Conservation (phyloP, 1,139 yeast species). For the Taphrina pruni region DNA sequence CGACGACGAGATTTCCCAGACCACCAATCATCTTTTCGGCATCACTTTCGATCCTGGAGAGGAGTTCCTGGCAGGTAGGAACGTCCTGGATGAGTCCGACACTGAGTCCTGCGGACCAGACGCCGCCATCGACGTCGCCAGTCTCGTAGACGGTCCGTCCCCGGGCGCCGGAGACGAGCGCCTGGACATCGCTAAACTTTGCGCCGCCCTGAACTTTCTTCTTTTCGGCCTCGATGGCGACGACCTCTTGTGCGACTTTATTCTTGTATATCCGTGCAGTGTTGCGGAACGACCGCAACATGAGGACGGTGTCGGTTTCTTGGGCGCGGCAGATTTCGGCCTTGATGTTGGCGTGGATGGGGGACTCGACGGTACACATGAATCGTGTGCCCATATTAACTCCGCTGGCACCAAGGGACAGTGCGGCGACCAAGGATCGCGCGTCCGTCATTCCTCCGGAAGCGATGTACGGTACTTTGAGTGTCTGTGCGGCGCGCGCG, state of each 20-base stretch:
- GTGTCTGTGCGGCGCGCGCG: constrained; percentile 49
- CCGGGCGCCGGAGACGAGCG: constrained; percentile 50
- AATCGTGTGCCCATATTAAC: constrained; percentile 54
- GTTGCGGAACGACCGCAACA: constrained; percentile 51
- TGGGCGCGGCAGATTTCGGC: constrained; percentile 50
- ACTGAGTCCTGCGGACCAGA: constrained; percentile 52
- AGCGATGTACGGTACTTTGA: constrained; percentile 52
- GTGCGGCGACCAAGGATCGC: constrained; percentile 52
- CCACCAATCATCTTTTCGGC: constrained; percentile 41
- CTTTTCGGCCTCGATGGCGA: constrained; percentile 48
- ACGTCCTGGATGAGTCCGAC: constrained; percentile 47
- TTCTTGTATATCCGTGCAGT: constrained; percentile 52
- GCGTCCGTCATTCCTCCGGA: constrained; percentile 54
- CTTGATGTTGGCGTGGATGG: constrained; percentile 51
- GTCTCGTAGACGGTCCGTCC: constrained; percentile 50
- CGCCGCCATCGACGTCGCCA: constrained; percentile 51
- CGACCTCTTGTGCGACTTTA: constrained; percentile 50
- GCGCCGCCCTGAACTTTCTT: constrained; percentile 48
- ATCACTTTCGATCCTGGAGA: constrained; percentile 42
- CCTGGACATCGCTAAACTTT: constrained; percentile 49
- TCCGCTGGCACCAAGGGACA: constrained; percentile 51
- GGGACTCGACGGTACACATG: constrained; percentile 52
- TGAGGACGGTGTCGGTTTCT: constrained; percentile 51
- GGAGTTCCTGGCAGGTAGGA: constrained; percentile 44
- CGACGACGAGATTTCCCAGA: constrained; percentile 22